These are phyloP conservation scores for Gamsiella multidivaricata DNA, from an alignment of 192 early-diverging fungal species.

Conservation along the genomic window DNA sequence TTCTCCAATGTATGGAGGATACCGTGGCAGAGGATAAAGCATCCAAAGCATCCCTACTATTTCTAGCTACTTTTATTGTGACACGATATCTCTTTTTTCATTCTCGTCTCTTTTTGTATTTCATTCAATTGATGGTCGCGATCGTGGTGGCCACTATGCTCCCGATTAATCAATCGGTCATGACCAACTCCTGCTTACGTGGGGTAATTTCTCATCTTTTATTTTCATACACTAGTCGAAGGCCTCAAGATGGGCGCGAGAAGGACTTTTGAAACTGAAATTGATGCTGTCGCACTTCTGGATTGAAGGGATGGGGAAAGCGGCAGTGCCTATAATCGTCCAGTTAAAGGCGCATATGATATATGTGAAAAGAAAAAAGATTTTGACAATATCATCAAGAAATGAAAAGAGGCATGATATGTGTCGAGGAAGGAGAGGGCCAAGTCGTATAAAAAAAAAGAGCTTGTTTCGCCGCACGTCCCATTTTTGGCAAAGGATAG, in stretches of 20 bases:
- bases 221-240: not conserved
- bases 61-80: not conserved
- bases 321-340: no score
- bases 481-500: no score
- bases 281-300: no score
- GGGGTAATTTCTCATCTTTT: not conserved
- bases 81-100: not conserved
- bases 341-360: no score
- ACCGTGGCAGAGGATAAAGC: conserved; percentile 60
- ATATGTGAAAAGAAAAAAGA: not conserved
- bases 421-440: no score
- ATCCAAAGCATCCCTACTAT: not conserved
- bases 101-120: not conserved
- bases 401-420: no score
- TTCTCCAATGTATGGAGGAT: conserved; percentile 51
- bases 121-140: conserved; percentile 24
- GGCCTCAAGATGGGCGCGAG: not conserved
- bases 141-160: conserved; percentile 54
- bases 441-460: no score
- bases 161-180: conserved; percentile 47
- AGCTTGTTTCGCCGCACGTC: no score
- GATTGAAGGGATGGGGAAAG: no score
- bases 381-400: not conserved
- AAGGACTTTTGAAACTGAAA: not conserved
- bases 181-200: no score